Percentiles rank a stretch among this genome's conserved stretches.
Conservation (phyloP, 352 stramenopile genomes). For the Phytopythium ostracodes region DNA sequence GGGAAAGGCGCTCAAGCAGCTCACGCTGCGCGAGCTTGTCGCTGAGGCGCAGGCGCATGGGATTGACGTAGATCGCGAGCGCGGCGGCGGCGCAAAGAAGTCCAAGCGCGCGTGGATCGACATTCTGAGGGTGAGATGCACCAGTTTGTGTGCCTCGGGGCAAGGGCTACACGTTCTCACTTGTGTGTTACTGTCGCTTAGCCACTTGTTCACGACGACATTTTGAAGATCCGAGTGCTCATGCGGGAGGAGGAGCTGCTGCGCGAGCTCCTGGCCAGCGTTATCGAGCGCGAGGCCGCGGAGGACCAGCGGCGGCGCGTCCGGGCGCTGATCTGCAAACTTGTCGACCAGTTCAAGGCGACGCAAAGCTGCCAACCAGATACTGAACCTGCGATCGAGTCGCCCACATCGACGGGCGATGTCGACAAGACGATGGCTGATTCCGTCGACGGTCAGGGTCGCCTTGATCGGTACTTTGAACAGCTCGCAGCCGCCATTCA, state of each 20-base stretch:
- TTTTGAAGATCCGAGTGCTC: constrained; percentile 22
- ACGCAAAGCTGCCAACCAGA: neutral
- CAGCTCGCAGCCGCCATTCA: neutral
- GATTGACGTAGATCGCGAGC: constrained; percentile 28
- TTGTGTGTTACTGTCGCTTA: constrained; percentile 6
- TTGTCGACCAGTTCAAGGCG: constrained; percentile 9
- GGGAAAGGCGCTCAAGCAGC: constrained; percentile 43
- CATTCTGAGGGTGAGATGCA: constrained; percentile 31
- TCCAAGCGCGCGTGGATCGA: constrained; percentile 61
- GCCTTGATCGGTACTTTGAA: constrained; percentile 3
- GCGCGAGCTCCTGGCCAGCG: constrained; percentile 22
- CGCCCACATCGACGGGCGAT: constrained; percentile 2
- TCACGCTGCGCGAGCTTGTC: constrained; percentile 62
- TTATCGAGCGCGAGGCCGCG: constrained; percentile 36
- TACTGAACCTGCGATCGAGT: neutral
- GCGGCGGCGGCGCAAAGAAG: constrained; percentile 46
- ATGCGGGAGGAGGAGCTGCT: constrained; percentile 42
- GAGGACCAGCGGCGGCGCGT: constrained; percentile 23
- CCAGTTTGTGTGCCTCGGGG: too few relatives aligned
- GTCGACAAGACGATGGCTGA: neutral
- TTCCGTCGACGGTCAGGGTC: neutral
- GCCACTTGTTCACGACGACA: constrained; percentile 27
- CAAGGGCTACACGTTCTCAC: too few relatives aligned
- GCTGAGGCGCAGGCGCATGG: constrained; percentile 46
- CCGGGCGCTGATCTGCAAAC: constrained; percentile 15